Base-by-base conservation (phyloP, 108 stramenopile genomes). In the Cyclotella choctawhatcheeana region DNA sequence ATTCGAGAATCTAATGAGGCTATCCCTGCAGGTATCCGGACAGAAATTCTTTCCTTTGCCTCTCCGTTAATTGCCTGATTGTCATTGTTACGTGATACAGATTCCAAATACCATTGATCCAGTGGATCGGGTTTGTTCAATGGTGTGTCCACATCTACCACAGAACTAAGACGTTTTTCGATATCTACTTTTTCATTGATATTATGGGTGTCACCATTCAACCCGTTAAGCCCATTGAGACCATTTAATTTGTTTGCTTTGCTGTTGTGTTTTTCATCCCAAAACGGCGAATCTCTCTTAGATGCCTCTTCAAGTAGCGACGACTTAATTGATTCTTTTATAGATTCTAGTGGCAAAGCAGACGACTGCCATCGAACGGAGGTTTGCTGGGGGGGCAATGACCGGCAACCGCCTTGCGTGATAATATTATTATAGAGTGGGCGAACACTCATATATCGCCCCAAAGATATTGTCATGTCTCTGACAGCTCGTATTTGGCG, bases 291-390 rank as follows among this genome's bases (percentile, higher is more conserved):
- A 48, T 89, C 87, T 26, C 77, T 78, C 64, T 81, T 80, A 18
- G 88, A 63, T 12, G 89, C 89, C 60, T 88, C 77, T n/a, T 93
- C 81, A 45, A 93, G 70, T 16, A 93, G 64, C 1, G 89, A 83
- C 31, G 88, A 80, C 56, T 93, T 93, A 6, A 93, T 86, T 51
- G 85, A 73, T n/a, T 89, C 77, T 60, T 82, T 82, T 27, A 92
- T 75, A 4, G 82, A 62, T 40, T 87, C 87, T 64, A 71, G 60
- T 14, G 77, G 69, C n/a, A 71, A 67, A 22, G 70, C 77, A 31
- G 77, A 71, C 17, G 77, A 78, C 58, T 75, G 67, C 20, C 58
- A 67, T 50, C 74, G 37, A 51, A 58, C 56, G 16, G 5, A 31
- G 16, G 56, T 58, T 3, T 5, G n/a, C 17, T 31, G 56, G 13